Evolutionary conservation across 805 yeast genomes (phyloP).

Genomic region (Lachancea sp.): DNA sequence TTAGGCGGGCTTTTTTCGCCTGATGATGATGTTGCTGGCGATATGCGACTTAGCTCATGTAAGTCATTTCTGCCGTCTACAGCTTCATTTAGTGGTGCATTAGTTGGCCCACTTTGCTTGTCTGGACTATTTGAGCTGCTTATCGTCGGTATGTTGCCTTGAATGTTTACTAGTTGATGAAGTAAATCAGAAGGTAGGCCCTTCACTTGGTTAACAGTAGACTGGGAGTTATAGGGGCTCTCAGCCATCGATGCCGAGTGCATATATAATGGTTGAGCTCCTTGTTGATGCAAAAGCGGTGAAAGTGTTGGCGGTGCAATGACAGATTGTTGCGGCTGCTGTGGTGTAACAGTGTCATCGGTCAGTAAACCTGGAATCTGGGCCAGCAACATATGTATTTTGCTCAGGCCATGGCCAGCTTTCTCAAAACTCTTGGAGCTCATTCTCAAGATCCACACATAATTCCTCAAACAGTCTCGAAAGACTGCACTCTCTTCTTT

Average conservation of each 20-base stretch:
- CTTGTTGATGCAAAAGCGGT: constrained; percentile 12
- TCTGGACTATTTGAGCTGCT: not conserved
- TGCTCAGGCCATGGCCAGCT: constrained; percentile 64
- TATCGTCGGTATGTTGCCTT: constrained; percentile 14
- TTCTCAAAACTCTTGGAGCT: constrained; percentile 73
- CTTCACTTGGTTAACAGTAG: constrained; percentile 14
- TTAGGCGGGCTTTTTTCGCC: constrained; percentile 1
- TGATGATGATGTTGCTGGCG: constrained; percentile 2
- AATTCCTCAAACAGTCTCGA: constrained; percentile 64
- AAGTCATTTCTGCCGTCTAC: not conserved
- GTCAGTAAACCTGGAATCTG: constrained; percentile 64
- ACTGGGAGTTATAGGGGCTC: constrained; percentile 6
- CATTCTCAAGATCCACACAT: constrained; percentile 68
- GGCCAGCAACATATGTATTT: constrained; percentile 62
- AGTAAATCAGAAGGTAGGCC: constrained; percentile 19
- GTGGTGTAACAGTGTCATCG: constrained; percentile 21
- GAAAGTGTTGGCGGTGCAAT: constrained; percentile 21
- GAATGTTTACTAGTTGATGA: constrained; percentile 16
- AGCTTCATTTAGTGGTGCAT: not conserved
- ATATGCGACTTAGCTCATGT: not conserved
- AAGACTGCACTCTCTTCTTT: constrained; percentile 59
- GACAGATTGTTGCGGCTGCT: constrained; percentile 11
- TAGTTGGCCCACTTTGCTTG: not conserved
- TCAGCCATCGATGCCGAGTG: constrained; percentile 4
- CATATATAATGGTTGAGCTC: not conserved